Percentiles rank a stretch among this genome's conserved stretches.
phyloP scores from a whole-genome alignment of 2,329 filamentous ascomycete genomes.

The Pestalotiopsis sp. region DNA sequence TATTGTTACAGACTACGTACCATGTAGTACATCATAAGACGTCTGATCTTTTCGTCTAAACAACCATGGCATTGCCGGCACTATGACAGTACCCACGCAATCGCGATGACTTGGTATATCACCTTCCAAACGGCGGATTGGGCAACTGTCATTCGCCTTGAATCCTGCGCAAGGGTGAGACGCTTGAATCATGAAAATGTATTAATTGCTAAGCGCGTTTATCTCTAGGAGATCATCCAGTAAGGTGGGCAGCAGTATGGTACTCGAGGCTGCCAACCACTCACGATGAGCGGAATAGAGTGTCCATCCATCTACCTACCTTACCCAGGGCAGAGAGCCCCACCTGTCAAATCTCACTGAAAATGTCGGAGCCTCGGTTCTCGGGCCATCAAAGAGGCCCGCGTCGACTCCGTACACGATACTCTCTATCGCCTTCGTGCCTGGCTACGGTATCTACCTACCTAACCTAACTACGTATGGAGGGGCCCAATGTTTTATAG shows the following conservation, averaged over 20 bases:
- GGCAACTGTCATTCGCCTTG: not conserved
- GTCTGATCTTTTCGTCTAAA: slow-evolving; percentile 2
- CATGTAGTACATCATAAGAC: not conserved
- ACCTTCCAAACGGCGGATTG: not conserved
- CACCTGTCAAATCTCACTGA: slow-evolving; percentile 7
- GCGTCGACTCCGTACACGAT: not conserved
- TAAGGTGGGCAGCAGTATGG: not conserved
- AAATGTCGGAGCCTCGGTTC: slow-evolving; percentile 5
- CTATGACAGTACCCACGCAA: not conserved
- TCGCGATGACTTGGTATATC: not conserved
- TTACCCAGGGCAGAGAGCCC: not conserved
- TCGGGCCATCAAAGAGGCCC: not conserved
- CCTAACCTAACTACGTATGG: not conserved
- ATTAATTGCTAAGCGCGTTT: slow-evolving; percentile 9
- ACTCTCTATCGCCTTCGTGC: too few relatives aligned
- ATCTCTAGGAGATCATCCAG: not conserved
- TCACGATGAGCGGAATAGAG: not conserved
- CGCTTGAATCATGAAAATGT: not conserved
- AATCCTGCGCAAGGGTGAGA: not conserved
- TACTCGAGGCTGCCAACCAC: slow-evolving; percentile 1
- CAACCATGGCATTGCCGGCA: not conserved
- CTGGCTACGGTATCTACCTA: too few relatives aligned
- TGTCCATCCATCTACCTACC: not conserved
- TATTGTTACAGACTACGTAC: not conserved
- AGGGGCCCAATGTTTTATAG: not conserved